A percentile compares a stretch with the other conserved stretches of the same genome.
Conservation (phyloP, 2,329 filamentous ascomycete genomes). For the Zalaria sp. region DNA sequence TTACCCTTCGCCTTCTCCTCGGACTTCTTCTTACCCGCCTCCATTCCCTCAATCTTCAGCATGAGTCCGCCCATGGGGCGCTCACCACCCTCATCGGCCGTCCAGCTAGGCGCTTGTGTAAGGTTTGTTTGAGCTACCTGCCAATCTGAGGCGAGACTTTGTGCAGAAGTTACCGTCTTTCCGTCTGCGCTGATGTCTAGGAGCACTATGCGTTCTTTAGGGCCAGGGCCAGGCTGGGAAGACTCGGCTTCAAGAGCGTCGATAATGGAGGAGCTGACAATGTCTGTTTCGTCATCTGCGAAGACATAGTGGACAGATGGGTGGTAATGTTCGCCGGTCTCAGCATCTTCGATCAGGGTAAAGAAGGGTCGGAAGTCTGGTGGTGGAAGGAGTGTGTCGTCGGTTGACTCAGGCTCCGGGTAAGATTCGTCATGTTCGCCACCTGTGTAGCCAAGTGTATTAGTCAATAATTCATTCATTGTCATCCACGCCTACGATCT, state of each 20-base stretch:
- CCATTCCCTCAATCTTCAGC: conserved; percentile 34
- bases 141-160: conserved; percentile 64
- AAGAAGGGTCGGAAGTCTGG: conserved; percentile 66
- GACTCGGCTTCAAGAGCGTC: conserved; percentile 3
- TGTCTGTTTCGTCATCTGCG: conserved; percentile 72
- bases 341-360: conserved; percentile 64
- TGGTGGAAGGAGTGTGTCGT: conserved; percentile 19
- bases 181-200: conserved; percentile 36
- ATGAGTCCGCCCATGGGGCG: conserved; percentile 36
- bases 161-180: conserved; percentile 48
- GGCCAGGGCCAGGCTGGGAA: background rate
- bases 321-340: conserved; percentile 63
- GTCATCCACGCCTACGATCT: no score
- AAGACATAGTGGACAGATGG: conserved; percentile 88
- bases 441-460: background rate
- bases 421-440: conserved; percentile 3
- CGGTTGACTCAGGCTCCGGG: background rate
- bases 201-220: conserved; percentile 41
- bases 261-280: conserved; percentile 47
- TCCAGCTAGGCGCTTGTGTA: conserved; percentile 48
- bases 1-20: conserved; percentile 1
- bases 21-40: conserved; percentile 1
- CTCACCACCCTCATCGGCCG: conserved; percentile 17
- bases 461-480: no score
- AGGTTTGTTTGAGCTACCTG: conserved; percentile 43